Conservation (phyloP, 805 yeast genomes). For the Kregervanrija delftensis region DNA sequence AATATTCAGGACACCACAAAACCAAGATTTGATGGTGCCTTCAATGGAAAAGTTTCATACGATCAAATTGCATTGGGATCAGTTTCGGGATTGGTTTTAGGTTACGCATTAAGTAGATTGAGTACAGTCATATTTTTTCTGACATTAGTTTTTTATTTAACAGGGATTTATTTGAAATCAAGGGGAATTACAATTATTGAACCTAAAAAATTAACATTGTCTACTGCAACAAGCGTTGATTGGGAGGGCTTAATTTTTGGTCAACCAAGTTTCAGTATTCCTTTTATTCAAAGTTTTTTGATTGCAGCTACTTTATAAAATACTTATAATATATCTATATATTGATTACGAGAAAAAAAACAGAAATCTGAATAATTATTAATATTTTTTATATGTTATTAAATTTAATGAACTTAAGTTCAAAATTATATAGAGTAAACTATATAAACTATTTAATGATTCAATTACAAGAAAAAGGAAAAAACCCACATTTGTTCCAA, state of each 20-base stretch:
- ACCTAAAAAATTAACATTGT: too few species aligned
- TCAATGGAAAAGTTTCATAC: constrained; percentile 48
- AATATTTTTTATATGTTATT: too few species aligned
- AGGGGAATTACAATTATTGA: constrained; percentile 44
- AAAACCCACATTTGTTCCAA: constrained; percentile 16
- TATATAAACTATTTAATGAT: neutral
- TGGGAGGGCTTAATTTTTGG: constrained; percentile 41
- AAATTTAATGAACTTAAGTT: too few species aligned
- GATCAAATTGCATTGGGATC: constrained; percentile 60
- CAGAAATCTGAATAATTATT: too few species aligned
- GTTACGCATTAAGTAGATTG: constrained; percentile 56
- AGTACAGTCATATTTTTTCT: constrained; percentile 45
- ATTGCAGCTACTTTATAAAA: constrained; percentile 38
- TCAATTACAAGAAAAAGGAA: constrained; percentile 1
- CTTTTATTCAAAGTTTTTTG: constrained; percentile 47
- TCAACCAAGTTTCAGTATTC: constrained; percentile 54
- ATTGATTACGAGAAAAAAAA: too few species aligned
- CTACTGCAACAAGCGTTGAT: constrained; percentile 3
- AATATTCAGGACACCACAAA: constrained; percentile 4
- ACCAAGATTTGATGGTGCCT: constrained; percentile 28
- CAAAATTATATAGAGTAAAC: too few species aligned
- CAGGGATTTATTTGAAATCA: constrained; percentile 48
- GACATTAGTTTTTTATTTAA: constrained; percentile 37
- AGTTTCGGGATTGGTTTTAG: constrained; percentile 51
- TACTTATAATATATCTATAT: too few species aligned